Evolutionary conservation across 257 asterid genomes (phyloP).

Genomic region (Solanum appendiculatum): DNA sequence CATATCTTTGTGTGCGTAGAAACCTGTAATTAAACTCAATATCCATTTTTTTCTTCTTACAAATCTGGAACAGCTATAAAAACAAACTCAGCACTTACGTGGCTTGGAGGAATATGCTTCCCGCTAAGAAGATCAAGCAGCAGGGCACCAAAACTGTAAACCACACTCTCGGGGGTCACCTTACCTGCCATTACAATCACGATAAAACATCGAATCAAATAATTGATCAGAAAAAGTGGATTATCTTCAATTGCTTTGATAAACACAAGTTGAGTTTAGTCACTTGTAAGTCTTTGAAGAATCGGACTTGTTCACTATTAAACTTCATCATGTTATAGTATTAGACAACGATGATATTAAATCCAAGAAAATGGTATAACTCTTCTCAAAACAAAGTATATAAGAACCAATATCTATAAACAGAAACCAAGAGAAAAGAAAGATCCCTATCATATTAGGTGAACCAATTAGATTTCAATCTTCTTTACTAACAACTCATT

Average conservation of each 20-base stretch:
- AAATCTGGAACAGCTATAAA: background rate
- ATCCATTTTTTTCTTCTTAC: background rate
- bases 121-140: constrained; percentile 49
- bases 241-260: background rate
- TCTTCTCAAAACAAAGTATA: background rate
- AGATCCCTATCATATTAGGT: background rate
- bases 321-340: background rate
- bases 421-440: background rate
- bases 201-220: background rate
- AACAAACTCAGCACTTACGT: constrained; percentile 15
- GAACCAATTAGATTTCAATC: background rate
- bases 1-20: background rate
- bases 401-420: background rate
- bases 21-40: background rate
- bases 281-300: background rate
- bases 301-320: background rate
- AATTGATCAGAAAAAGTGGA: background rate
- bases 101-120: constrained; percentile 45
- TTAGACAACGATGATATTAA: background rate
- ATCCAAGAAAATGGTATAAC: background rate
- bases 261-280: background rate
- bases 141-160: constrained; percentile 44
- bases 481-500: background rate
- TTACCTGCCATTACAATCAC: constrained; percentile 24
- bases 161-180: constrained; percentile 34